Percentiles rank a stretch among this genome's conserved stretches.
Conservation (phyloP, 768 basidiomycete species). For the Dentipellis sp. region DNA sequence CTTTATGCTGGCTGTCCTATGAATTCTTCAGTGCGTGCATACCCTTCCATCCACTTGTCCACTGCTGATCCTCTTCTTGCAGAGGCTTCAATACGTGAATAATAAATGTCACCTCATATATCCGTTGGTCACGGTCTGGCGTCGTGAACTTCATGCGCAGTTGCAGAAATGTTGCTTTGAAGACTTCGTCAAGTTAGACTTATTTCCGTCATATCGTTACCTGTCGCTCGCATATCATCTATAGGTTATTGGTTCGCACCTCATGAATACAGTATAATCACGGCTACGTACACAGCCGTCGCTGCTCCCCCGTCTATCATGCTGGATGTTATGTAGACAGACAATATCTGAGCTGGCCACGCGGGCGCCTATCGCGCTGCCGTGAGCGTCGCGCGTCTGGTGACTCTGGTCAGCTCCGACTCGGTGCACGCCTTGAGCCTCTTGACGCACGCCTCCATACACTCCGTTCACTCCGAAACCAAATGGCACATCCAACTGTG, state of each 20-base stretch:
- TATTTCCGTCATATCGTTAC: background rate
- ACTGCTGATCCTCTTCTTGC: background rate
- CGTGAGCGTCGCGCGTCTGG: too few relatives aligned
- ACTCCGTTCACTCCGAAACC: too few relatives aligned
- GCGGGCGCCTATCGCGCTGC: too few relatives aligned
- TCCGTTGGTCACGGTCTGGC: background rate
- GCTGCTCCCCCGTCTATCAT: too few relatives aligned
- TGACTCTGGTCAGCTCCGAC: too few relatives aligned
- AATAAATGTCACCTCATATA: background rate
- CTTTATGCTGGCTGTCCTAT: conserved; percentile 95
- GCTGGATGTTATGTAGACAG: too few relatives aligned
- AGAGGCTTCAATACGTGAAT: background rate
- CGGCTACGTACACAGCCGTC: too few relatives aligned
- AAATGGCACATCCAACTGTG: too few relatives aligned
- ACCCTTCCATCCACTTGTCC: background rate
- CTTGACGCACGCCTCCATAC: too few relatives aligned
- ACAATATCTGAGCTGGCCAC: too few relatives aligned
- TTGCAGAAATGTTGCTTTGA: background rate
- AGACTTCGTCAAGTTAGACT: background rate
- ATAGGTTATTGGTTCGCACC: background rate
- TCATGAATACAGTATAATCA: background rate
- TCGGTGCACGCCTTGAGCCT: too few relatives aligned
- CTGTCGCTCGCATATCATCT: background rate
- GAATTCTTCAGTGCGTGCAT: conserved; percentile 90
- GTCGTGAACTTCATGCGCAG: background rate